Evolutionary conservation across 2,329 filamentous ascomycete genomes (phyloP), one percentile per base, ranked within the genome.

Genomic region (Microcyclospora tardicrescens): DNA sequence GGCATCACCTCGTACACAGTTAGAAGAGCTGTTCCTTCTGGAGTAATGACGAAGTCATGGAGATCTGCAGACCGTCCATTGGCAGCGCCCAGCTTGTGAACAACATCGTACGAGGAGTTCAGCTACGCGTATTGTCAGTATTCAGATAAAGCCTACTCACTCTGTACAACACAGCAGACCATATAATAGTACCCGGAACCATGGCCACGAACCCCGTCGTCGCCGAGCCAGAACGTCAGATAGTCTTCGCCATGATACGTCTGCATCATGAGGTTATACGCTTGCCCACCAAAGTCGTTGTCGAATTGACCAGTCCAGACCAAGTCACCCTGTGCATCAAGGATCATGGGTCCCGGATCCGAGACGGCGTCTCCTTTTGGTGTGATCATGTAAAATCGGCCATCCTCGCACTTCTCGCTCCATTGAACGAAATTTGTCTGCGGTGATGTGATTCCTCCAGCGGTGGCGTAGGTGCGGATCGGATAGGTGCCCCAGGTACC

Each of bases 1-100:
- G 44, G 40, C 12, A 46, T 29, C 14, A 50, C 39, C 28, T 61
- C 55, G 43, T 67, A 68, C 33, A 61, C 60, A 8, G 61, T 61
- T 48, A 68, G 59, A 28, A 69, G 52, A 14, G 61, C 61, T 1
- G 62, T 64, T 28, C 58, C 60, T 36, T 63, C 50, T 1, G 52
- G 39, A 1, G 65, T 68, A n/a, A 69, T 49, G 12, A 55, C 51
- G 41, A 67, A 61, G 35, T 67, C 64, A 45, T 68, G 66, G 33
- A 65, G 54, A 39, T 69, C 58, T 16, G 57, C 58, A 9, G 47
- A 48, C 10, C 61, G 44, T 2, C 44, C 50, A 10, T 59, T 57
- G 16, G 50, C 55, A 2, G 62, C 62, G 1, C 58, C 63, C 12
- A 66, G 52, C 19, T 61, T 59, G 49, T 59, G 59, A 31, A 57